phyloP scores from a whole-genome alignment of 2,329 filamentous ascomycete genomes.

The Talaromyces sp. region DNA sequence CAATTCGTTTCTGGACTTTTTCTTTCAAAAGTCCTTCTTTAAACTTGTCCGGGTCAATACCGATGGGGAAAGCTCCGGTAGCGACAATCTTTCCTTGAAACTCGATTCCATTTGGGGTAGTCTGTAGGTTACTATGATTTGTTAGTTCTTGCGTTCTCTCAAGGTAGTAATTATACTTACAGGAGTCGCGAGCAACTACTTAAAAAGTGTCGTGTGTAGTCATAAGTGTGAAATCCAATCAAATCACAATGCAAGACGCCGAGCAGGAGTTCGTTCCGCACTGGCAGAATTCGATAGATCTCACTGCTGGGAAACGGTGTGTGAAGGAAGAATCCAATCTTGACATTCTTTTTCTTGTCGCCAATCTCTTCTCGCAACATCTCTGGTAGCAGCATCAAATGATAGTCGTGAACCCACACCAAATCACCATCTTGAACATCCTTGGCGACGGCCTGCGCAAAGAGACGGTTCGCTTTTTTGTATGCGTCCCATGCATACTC shows the following conservation, averaged over 20 bases:
- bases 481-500: constrained; percentile 89
- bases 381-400: constrained; percentile 87
- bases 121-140: constrained; percentile 45
- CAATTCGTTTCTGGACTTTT: constrained; percentile 79
- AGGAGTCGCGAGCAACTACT: constrained; percentile 89
- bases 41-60: constrained; percentile 93
- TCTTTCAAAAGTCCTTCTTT: constrained; percentile 76
- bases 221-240: constrained; percentile 94
- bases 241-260: constrained; percentile 87
- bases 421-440: constrained; percentile 86
- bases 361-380: constrained; percentile 88
- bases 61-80: constrained; percentile 89
- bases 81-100: constrained; percentile 80
- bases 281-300: constrained; percentile 89
- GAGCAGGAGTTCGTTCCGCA: constrained; percentile 76
- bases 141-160: background rate
- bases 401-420: constrained; percentile 96
- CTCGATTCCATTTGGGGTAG: constrained; percentile 85
- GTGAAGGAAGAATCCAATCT: constrained; percentile 94
- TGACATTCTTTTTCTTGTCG: constrained; percentile 75
- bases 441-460: constrained; percentile 77
- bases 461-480: constrained; percentile 81
- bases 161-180: no score
- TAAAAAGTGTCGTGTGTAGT: constrained; percentile 90
- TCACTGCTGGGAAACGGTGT: constrained; percentile 93